Conservation (phyloP, 176 grass and related monocot genomes). For the Hsuehochloa calcarea region DNA sequence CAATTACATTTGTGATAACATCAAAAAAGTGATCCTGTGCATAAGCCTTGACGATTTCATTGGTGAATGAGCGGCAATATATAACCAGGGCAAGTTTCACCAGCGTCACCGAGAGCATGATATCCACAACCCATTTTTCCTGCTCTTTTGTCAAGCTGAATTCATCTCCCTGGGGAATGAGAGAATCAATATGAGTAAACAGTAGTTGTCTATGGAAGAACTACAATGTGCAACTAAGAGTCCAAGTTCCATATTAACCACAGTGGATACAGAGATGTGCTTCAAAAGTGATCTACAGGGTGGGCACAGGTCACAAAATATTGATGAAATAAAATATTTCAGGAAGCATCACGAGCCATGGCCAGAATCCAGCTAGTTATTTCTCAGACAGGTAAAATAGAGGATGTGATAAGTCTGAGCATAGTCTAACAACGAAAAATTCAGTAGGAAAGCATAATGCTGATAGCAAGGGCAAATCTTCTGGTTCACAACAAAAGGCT, state of each 20-base stretch:
- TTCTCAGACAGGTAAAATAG: background rate
- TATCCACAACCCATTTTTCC: slow-evolving; percentile 82
- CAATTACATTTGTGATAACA: slow-evolving; percentile 93
- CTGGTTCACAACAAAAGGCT: background rate
- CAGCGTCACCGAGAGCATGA: slow-evolving; percentile 76
- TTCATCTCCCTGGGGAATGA: slow-evolving; percentile 53
- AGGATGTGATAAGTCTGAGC: background rate
- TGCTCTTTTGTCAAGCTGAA: slow-evolving; percentile 88
- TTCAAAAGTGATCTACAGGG: background rate
- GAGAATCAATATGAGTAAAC: background rate
- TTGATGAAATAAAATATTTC: background rate
- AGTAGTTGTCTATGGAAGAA: background rate
- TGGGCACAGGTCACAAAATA: background rate
- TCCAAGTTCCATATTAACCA: background rate
- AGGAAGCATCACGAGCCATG: background rate
- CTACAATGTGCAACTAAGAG: background rate
- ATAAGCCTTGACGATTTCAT: slow-evolving; percentile 94
- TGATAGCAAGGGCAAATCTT: background rate
- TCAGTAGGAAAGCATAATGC: background rate
- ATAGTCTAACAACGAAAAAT: background rate
- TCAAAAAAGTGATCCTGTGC: slow-evolving; percentile 95
- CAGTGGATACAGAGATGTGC: background rate
- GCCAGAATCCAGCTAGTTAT: background rate
- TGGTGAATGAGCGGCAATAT: slow-evolving; percentile 86
- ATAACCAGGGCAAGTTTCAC: slow-evolving; percentile 74